Conservation (phyloP, 148 eudicot species). For the Silene conica region DNA sequence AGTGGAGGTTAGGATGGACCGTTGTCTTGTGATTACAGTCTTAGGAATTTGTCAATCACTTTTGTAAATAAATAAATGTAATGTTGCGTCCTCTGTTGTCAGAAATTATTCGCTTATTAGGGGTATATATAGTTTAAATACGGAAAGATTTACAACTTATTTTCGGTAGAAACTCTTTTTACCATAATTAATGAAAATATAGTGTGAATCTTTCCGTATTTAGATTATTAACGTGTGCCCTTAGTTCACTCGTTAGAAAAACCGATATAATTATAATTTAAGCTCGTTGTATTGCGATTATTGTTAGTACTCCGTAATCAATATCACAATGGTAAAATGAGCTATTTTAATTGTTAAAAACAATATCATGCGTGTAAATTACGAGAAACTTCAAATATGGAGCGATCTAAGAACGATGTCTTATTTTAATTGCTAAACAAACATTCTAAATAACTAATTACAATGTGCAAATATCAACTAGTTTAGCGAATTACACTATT, state of each 20-base stretch:
- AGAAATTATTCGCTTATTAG: neutral
- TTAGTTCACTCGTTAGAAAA: no score
- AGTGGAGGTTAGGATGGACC: neutral
- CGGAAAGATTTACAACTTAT: no score
- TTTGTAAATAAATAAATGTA: conserved; percentile 20
- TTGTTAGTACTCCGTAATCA: no score
- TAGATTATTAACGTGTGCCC: no score
- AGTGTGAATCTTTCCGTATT: no score
- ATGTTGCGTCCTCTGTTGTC: neutral
- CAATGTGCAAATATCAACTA: neutral
- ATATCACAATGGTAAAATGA: neutral
- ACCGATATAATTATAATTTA: neutral
- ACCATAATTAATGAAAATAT: no score
- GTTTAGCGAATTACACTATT: no score
- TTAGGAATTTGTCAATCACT: conserved; percentile 7
- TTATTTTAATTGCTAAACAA: neutral
- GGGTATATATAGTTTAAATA: no score
- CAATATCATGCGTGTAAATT: neutral
- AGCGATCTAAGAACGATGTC: neutral
- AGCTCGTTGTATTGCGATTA: no score
- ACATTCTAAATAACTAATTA: neutral
- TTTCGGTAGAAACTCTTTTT: no score
- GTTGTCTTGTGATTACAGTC: neutral
- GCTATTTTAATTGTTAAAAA: neutral
- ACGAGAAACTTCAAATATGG: neutral